Evolutionary conservation across 164 flowering plant genomes (phyloP).

Genomic region (Annona squamosa): DNA sequence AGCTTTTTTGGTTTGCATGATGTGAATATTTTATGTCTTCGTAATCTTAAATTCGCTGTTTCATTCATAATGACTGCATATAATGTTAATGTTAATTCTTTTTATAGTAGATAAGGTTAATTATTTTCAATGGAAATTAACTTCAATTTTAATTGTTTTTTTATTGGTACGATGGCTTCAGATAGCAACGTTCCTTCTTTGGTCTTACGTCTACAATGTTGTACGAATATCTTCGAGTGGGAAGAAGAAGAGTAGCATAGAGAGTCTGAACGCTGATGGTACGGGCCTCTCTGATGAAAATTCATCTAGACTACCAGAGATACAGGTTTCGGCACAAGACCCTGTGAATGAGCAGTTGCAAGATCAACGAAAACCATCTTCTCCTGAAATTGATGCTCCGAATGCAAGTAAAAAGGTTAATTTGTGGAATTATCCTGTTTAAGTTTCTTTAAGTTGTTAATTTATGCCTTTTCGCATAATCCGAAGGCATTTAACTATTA

Average conservation of each 20-base stretch:
- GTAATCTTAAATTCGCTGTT: too few species aligned
- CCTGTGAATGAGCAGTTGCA: slow-evolving; percentile 10
- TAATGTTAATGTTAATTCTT: background rate
- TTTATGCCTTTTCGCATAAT: too few species aligned
- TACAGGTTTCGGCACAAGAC: slow-evolving; percentile 21
- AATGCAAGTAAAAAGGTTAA: background rate
- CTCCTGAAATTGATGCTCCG: background rate
- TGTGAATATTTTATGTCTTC: too few species aligned
- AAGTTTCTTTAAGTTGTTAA: background rate
- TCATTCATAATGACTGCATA: background rate
- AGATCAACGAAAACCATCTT: background rate
- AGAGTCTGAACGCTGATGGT: background rate
- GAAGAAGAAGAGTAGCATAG: slow-evolving; percentile 11
- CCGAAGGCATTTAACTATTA: too few species aligned
- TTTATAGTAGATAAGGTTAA: background rate
- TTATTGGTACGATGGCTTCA: slow-evolving; percentile 16
- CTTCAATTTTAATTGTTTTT: background rate
- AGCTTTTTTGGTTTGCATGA: too few species aligned
- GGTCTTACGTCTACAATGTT: slow-evolving; percentile 63
- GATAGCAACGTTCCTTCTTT: slow-evolving; percentile 60
- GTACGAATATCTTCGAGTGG: slow-evolving; percentile 34
- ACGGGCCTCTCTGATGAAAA: slow-evolving; percentile 15
- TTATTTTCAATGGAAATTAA: background rate
- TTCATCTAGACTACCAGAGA: slow-evolving; percentile 11
- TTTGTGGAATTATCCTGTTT: background rate